phyloP scores from a whole-genome alignment of 73 alveolate genomes.

The Halteria grandinella region DNA sequence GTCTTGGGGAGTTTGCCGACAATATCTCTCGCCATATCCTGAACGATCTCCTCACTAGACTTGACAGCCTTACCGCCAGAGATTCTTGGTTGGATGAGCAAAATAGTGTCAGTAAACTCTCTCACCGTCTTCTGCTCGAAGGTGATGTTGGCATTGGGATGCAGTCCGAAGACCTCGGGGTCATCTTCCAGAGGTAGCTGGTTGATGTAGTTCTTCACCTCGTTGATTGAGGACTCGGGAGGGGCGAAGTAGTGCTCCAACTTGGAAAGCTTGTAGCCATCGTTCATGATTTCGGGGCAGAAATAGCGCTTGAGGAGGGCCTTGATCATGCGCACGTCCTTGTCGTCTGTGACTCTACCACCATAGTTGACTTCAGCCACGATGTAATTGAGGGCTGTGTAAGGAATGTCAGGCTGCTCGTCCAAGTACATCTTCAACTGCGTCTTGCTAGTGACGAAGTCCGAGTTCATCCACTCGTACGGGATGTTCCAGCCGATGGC shows the following conservation, averaged over 20 bases:
- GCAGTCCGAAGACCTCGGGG: slow-evolving; percentile 99
- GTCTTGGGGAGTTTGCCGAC: slow-evolving; percentile 77
- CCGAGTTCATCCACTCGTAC: slow-evolving; percentile 99
- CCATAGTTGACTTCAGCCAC: slow-evolving; percentile 98
- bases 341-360: slow-evolving; percentile 99
- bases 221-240: slow-evolving; percentile 82
- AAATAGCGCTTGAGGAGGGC: slow-evolving; percentile 94
- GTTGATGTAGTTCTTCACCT: slow-evolving; percentile 85
- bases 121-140: slow-evolving; percentile 92
- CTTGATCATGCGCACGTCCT: slow-evolving; percentile 96
- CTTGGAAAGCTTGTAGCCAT: slow-evolving; percentile 82
- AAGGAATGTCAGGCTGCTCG: slow-evolving; percentile 95
- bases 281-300: slow-evolving; percentile 82
- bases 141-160: slow-evolving; percentile 98
- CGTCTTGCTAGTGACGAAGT: slow-evolving; percentile 94
- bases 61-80: slow-evolving; percentile 89
- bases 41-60: slow-evolving; percentile 96
- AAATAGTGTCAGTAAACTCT: slow-evolving; percentile 93
- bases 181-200: slow-evolving; percentile 98
- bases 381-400: slow-evolving; percentile 88
- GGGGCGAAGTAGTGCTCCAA: slow-evolving; percentile 89
- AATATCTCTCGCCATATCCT: slow-evolving; percentile 85
- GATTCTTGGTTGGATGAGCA: slow-evolving; percentile 96
- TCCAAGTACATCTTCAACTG: slow-evolving; percentile 95
- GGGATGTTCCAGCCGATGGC: slow-evolving; percentile 99